Evolutionary conservation across 805 yeast genomes (phyloP).

Genomic region (Sugiyamaella valdiviana): DNA sequence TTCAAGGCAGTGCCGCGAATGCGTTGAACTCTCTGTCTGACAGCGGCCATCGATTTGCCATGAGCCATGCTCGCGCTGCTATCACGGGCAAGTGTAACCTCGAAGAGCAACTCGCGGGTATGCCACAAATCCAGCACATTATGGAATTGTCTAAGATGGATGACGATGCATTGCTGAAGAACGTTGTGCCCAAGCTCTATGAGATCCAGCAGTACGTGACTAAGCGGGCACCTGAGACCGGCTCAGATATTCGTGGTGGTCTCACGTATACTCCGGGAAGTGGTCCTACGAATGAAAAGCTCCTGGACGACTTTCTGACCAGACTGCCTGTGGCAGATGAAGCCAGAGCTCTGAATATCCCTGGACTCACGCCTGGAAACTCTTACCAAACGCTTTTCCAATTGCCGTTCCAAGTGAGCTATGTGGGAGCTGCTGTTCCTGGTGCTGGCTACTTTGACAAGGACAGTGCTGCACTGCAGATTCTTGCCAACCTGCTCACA

Average conservation of each 20-base stretch:
- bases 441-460: constrained; percentile 62
- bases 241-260: constrained; percentile 18
- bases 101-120: constrained; percentile 62
- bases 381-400: constrained; percentile 44
- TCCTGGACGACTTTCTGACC: constrained; percentile 31
- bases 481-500: constrained; percentile 71
- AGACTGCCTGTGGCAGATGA: neutral
- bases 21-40: constrained; percentile 77
- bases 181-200: constrained; percentile 56
- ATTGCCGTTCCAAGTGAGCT: constrained; percentile 85
- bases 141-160: constrained; percentile 47
- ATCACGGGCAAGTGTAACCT: constrained; percentile 56
- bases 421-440: constrained; percentile 58
- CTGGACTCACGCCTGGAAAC: constrained; percentile 6
- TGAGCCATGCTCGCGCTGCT: constrained; percentile 59
- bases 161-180: constrained; percentile 46
- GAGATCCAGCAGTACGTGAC: constrained; percentile 25
- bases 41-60: constrained; percentile 81
- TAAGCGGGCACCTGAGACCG: neutral
- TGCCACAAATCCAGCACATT: constrained; percentile 68
- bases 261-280: constrained; percentile 29
- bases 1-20: constrained; percentile 69
- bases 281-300: neutral
- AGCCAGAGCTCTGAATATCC: constrained; percentile 1
- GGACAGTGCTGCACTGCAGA: constrained; percentile 83